Base-by-base conservation (phyloP, 495 filamentous ascomycete species). In the Bacidia rubella region DNA sequence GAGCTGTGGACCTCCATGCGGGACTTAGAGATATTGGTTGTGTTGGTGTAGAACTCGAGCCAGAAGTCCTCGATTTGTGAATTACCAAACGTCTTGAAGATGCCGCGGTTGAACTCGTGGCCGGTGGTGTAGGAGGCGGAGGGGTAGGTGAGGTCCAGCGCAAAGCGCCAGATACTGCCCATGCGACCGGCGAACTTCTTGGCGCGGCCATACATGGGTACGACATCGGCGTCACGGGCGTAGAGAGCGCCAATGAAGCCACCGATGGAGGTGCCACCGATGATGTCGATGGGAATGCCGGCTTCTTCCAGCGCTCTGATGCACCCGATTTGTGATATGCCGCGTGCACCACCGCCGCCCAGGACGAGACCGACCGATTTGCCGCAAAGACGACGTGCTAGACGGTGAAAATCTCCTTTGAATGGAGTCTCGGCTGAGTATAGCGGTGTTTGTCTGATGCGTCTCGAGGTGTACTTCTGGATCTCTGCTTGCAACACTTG, bases 31-130 rank as follows among this genome's bases (percentile, higher is more conserved):
- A 98, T 97, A 60, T 95, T 97, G 23, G 93, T 97, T 0, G 90
- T 96, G 65, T 98, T 98, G 74, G 93, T 97, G 72, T 97, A 98
- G 68, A 89, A 98, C 54, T 94, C 87, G 15, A 98, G 78, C 92
- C 92, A 97, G 64, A 97, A 96, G 64, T 97, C 93, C 68, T 98
- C 92, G 51, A 98, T 97, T 65, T 96, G 92, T 35, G 85, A 83
- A 55, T 94, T 86, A 9, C 88, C 90, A 65, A 98, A 95, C 0
- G 92, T 88, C 68, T 97, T 97, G 78, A 97, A 98, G 62, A 98
- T 96, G 11, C 93, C 93, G 2, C 92, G 86, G 63, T 98, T 98
- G 77, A 98, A 98, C 61, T 97, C 92, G 65, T 98, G 92, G 2
- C 92, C 92, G 0, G 92, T 98, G 5, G 92, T 98, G 66, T 98